Evolutionary conservation across 2,329 filamentous ascomycete genomes (phyloP).

Genomic region (Exophiala sp.): DNA sequence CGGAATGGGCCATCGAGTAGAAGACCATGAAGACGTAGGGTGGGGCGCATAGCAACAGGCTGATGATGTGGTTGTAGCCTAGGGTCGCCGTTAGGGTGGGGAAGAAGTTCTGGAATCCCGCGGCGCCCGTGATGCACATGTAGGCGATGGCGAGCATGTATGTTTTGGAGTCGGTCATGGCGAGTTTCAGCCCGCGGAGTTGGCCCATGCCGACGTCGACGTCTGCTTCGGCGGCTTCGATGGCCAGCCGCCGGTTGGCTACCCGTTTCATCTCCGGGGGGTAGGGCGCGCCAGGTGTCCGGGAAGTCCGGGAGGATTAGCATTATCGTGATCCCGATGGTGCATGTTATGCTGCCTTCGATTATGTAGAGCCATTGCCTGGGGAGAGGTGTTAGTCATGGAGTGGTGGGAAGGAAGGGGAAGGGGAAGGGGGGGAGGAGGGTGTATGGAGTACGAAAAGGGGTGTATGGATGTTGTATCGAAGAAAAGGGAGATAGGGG

Average conservation of each 20-base stretch:
- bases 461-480: no score
- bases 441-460: slow-evolving; percentile 22
- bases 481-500: no score
- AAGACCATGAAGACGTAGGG: slow-evolving; percentile 52
- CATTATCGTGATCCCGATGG: slow-evolving; percentile 36
- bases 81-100: slow-evolving; percentile 47
- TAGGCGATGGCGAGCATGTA: slow-evolving; percentile 44
- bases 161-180: slow-evolving; percentile 42
- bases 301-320: slow-evolving; percentile 38
- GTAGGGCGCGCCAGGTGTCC: slow-evolving; percentile 41
- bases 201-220: slow-evolving; percentile 46
- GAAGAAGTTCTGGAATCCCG: slow-evolving; percentile 54
- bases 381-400: no score
- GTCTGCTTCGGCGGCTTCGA: slow-evolving; percentile 48
- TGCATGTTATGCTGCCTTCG: slow-evolving; percentile 47
- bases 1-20: slow-evolving; percentile 43
- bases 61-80: slow-evolving; percentile 42
- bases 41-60: slow-evolving; percentile 48
- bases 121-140: slow-evolving; percentile 46
- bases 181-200: slow-evolving; percentile 46
- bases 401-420: no score
- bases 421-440: background rate
- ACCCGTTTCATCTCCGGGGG: slow-evolving; percentile 43
- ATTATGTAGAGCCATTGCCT: slow-evolving; percentile 55
- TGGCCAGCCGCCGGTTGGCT: slow-evolving; percentile 45